Conservation (phyloP, 441 rosid species). For the Populus hybrid region DNA sequence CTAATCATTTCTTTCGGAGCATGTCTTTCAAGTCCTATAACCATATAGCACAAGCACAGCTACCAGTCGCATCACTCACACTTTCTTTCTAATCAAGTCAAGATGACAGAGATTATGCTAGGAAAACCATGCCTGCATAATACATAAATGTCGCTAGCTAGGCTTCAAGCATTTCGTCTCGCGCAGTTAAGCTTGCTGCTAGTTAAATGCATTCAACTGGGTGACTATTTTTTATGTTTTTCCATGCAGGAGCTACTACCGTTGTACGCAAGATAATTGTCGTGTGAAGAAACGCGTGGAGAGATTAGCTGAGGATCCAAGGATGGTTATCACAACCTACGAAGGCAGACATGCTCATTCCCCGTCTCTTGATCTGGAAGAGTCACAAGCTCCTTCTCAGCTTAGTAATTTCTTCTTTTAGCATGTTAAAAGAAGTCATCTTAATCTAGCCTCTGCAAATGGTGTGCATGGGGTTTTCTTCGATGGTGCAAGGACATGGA, state of each 20-base stretch:
- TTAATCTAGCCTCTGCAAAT: background rate
- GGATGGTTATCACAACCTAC: conserved; percentile 97
- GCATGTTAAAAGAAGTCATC: background rate
- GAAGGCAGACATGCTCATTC: conserved; percentile 94
- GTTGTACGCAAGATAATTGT: conserved; percentile 91
- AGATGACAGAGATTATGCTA: background rate
- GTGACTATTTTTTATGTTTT: background rate
- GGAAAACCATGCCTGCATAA: background rate
- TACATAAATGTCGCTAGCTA: background rate
- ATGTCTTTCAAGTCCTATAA: background rate
- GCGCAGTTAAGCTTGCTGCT: background rate
- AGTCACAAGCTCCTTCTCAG: conserved; percentile 48
- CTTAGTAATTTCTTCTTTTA: conserved; percentile 68
- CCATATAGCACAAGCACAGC: background rate
- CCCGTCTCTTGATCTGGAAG: conserved; percentile 77
- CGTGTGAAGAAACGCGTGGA: conserved; percentile 95
- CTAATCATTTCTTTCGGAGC: background rate
- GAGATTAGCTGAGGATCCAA: conserved; percentile 95
- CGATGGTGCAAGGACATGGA: background rate
- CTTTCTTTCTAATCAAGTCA: background rate
- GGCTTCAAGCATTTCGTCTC: background rate
- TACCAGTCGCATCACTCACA: background rate
- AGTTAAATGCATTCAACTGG: background rate
- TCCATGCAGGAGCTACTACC: conserved; percentile 84
- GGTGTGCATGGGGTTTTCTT: background rate